These are phyloP conservation scores for Fusarium continuum DNA, from an alignment of 2,329 filamentous ascomycete species.

Conservation along the genomic window DNA sequence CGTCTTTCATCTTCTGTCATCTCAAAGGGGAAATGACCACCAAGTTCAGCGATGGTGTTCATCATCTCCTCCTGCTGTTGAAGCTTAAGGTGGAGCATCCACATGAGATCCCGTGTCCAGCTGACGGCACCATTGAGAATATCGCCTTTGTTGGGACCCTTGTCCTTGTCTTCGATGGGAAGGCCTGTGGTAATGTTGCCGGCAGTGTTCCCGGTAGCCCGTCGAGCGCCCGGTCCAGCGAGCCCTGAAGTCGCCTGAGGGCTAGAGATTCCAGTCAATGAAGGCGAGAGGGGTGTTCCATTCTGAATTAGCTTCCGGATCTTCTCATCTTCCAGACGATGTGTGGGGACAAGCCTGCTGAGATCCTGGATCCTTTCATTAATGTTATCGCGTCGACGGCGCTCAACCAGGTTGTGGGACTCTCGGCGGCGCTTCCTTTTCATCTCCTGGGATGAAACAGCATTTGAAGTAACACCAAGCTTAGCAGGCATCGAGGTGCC, in stretches of 20 bases:
- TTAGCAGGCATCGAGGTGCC: constrained; percentile 91
- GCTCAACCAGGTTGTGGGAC: constrained; percentile 96
- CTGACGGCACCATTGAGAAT: constrained; percentile 97
- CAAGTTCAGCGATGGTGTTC: constrained; percentile 76
- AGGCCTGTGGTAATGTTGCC: constrained; percentile 92
- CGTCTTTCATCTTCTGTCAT: constrained; percentile 91
- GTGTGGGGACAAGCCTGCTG: constrained; percentile 88
- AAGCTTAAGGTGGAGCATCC: constrained; percentile 89
- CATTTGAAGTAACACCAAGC: constrained; percentile 64
- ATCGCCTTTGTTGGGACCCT: constrained; percentile 98
- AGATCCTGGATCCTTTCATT: constrained; percentile 98
- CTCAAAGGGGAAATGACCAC: constrained; percentile 81
- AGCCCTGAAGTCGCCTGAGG: constrained; percentile 86
- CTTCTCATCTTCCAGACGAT: constrained; percentile 96
- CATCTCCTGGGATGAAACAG: constrained; percentile 85
- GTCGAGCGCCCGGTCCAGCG: constrained; percentile 82
- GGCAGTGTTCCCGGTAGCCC: constrained; percentile 73
- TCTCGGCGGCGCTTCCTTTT: constrained; percentile 91
- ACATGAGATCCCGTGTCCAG: constrained; percentile 98
- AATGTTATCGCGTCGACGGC: constrained; percentile 94
- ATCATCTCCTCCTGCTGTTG: constrained; percentile 90
- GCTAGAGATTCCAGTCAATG: constrained; percentile 73
- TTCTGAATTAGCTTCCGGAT: constrained; percentile 94
- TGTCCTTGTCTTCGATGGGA: constrained; percentile 96
- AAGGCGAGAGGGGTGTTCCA: constrained; percentile 88